phyloP scores from a whole-genome alignment of 352 stramenopile species.

The Phytopythium cucurbitacearum region DNA sequence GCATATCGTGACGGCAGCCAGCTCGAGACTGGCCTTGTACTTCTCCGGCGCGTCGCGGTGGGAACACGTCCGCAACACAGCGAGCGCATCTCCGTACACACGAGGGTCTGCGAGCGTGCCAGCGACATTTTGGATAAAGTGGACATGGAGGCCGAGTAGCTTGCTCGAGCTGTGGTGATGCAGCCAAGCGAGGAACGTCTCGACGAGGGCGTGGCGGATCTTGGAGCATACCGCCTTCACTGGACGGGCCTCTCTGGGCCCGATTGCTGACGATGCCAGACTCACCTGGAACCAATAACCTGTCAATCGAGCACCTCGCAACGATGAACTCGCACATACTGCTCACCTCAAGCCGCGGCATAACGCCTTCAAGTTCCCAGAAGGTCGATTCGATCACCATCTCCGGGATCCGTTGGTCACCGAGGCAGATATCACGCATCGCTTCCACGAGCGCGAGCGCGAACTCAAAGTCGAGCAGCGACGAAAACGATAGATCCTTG shows the following conservation, averaged over 20 bases:
- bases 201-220: slow-evolving; percentile 55
- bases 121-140: slow-evolving; percentile 57
- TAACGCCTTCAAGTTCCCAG: slow-evolving; percentile 34
- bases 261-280: slow-evolving; percentile 18
- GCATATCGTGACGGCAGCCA: slow-evolving; percentile 29
- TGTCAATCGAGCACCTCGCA: not conserved
- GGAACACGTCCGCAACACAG: slow-evolving; percentile 19
- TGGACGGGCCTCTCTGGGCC: slow-evolving; percentile 26
- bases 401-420: slow-evolving; percentile 21
- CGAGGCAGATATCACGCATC: slow-evolving; percentile 49
- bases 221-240: slow-evolving; percentile 52
- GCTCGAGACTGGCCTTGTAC: slow-evolving; percentile 22
- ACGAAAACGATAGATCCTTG: slow-evolving; percentile 20
- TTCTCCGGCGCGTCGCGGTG: slow-evolving; percentile 22
- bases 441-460: slow-evolving; percentile 42
- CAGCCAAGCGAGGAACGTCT: slow-evolving; percentile 64
- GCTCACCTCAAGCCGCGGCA: slow-evolving; percentile 56
- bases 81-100: slow-evolving; percentile 62
- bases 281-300: not conserved
- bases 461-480: slow-evolving; percentile 55
- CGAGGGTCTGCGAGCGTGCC: slow-evolving; percentile 67
- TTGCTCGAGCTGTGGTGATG: slow-evolving; percentile 33
- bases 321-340: not conserved
- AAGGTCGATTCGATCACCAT: slow-evolving; percentile 27
- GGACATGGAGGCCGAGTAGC: slow-evolving; percentile 22